Conservation (phyloP, 805 yeast genomes). For the Ogataea wickerhamii region DNA sequence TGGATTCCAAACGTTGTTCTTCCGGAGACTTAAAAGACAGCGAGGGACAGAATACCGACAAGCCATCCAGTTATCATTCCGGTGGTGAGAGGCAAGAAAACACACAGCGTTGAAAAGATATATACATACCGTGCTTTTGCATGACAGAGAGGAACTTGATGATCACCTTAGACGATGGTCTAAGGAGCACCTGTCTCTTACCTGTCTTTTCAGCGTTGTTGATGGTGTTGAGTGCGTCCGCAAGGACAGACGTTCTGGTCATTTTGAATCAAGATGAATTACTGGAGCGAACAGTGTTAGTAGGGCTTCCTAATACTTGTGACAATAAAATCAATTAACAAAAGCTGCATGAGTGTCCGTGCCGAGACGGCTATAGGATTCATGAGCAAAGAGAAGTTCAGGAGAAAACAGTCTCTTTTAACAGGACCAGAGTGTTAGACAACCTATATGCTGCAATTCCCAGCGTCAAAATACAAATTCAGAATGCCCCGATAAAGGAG, state of each 20-base stretch:
- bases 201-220: slow-evolving; percentile 99
- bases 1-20: slow-evolving; percentile 51
- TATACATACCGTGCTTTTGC: slow-evolving; percentile 90
- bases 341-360: slow-evolving; percentile 48
- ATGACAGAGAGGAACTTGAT: slow-evolving; percentile 94
- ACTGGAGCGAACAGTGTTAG: slow-evolving; percentile 30
- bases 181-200: slow-evolving; percentile 96
- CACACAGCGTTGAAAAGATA: no score
- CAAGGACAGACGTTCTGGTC: slow-evolving; percentile 98
- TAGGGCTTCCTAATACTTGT: slow-evolving; percentile 17
- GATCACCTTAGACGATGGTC: slow-evolving; percentile 98
- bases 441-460: neutral
- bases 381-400: slow-evolving; percentile 36
- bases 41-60: slow-evolving; percentile 81
- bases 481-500: no score
- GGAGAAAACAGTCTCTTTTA: neutral
- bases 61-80: slow-evolving; percentile 99
- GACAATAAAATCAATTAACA: slow-evolving; percentile 28
- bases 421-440: slow-evolving; percentile 1
- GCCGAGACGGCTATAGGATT: slow-evolving; percentile 29
- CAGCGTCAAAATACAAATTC: neutral
- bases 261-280: slow-evolving; percentile 45
- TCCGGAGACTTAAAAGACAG: slow-evolving; percentile 98
- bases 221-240: slow-evolving; percentile 97
- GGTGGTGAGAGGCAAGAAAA: no score